These are phyloP conservation scores for Boehmeria nivea DNA, from an alignment of 306 rosid genomes.

Conservation along the genomic window DNA sequence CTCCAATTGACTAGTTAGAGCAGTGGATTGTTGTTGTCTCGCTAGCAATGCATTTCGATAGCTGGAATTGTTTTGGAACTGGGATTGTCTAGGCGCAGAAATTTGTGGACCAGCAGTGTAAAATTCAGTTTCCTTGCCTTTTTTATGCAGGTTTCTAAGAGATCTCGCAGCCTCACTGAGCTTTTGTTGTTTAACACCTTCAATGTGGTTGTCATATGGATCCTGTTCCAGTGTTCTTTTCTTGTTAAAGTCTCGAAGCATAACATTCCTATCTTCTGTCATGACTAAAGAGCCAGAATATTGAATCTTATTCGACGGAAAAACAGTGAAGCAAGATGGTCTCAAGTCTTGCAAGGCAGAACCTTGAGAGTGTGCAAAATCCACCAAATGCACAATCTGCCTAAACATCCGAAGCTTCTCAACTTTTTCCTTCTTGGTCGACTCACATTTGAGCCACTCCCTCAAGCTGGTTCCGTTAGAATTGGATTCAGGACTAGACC, in stretches of 20 bases:
- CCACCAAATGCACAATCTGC: constrained; percentile 48
- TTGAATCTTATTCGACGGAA: constrained; percentile 36
- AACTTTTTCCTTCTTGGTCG: constrained; percentile 25
- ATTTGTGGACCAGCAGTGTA: constrained; percentile 15
- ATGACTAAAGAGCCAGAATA: constrained; percentile 39
- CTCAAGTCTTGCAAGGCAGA: constrained; percentile 43
- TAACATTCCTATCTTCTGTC: constrained; percentile 13
- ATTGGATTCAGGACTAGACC: constrained; percentile 18
- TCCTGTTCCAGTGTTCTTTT: constrained; percentile 39
- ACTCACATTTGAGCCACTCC: constrained; percentile 41
- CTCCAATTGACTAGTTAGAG: constrained; percentile 34
- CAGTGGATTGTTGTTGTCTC: constrained; percentile 23
- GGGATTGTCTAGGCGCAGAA: constrained; percentile 10
- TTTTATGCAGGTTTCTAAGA: constrained; percentile 23
- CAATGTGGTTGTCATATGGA: constrained; percentile 17
- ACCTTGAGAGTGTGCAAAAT: constrained; percentile 49
- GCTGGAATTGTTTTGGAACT: constrained; percentile 16
- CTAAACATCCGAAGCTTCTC: constrained; percentile 44
- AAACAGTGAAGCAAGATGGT: constrained; percentile 47
- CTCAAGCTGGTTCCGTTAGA: constrained; percentile 42
- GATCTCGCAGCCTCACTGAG: constrained; percentile 23
- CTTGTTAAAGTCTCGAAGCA: constrained; percentile 16
- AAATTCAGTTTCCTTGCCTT: too few relatives aligned
- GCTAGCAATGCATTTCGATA: constrained; percentile 6
- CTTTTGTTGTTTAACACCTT: constrained; percentile 35